A percentile compares a stretch with the other conserved stretches of the same genome.
Conservation (phyloP, 2,329 filamentous ascomycete genomes). For the Diplodia mutila region DNA sequence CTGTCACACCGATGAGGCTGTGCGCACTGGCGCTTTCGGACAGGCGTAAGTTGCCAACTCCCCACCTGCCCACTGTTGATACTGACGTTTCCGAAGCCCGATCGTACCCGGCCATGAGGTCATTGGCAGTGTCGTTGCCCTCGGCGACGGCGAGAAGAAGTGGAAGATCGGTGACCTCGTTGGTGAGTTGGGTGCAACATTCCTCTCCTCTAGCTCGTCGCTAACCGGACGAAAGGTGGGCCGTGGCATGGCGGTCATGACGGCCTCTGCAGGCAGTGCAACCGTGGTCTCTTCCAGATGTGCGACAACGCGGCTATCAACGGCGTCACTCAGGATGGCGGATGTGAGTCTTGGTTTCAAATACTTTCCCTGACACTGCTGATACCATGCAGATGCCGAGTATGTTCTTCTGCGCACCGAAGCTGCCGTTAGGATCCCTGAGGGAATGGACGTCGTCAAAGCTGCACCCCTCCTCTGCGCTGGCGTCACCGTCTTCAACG, state of each 20-base stretch:
- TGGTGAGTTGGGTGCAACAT: slow-evolving; percentile 48
- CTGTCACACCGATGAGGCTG: slow-evolving; percentile 64
- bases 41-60: slow-evolving; percentile 46
- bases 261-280: slow-evolving; percentile 64
- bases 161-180: slow-evolving; percentile 69
- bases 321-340: slow-evolving; percentile 68
- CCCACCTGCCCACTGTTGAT: not conserved
- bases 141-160: slow-evolving; percentile 60
- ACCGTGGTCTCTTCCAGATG: slow-evolving; percentile 67
- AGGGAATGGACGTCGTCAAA: slow-evolving; percentile 50
- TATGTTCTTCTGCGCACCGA: slow-evolving; percentile 65
- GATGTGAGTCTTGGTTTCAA: slow-evolving; percentile 51
- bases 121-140: slow-evolving; percentile 66
- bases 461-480: slow-evolving; percentile 52
- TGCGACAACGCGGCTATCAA: slow-evolving; percentile 67
- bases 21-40: slow-evolving; percentile 45
- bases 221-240: not conserved
- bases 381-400: slow-evolving; percentile 52
- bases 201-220: not conserved
- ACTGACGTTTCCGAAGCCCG: slow-evolving; percentile 43
- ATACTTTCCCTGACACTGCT: not conserved
- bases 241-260: slow-evolving; percentile 71
- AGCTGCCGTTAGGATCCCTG: slow-evolving; percentile 59
- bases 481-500: slow-evolving; percentile 59
- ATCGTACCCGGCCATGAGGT: slow-evolving; percentile 72